Base-by-base conservation (phyloP, 305 asterid genomes). In the Fraxinus greggii region DNA sequence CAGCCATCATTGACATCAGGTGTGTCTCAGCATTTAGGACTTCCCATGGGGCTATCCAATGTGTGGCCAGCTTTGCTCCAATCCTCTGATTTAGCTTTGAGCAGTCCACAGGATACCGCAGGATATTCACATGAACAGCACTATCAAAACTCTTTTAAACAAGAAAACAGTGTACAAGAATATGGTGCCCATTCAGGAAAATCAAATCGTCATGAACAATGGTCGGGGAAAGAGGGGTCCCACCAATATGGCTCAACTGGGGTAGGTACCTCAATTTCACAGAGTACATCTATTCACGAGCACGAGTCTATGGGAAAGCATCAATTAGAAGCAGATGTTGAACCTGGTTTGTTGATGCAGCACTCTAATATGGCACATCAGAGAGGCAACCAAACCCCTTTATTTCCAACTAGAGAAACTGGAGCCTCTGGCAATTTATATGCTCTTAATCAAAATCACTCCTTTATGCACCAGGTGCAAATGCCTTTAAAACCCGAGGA, bases 41-140 rank as follows among this genome's bases (percentile, higher is more conserved):
- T 69, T 84, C 73, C 84, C 9, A 8, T 75, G 32, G 85, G 77
- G 42, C 72, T 24, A 67, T 79, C 88, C 7, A 75, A 86, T 74
- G 81, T 33, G 56, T 69, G 87, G 79, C 67, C 82, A 56, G 84
- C 73, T 77, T 72, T 85, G 78, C 80, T 89, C 28, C 83, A 51
- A 63, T 82, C 90, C 69, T 83, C 87, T 70, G 90, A 86, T 86
- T 88, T 90, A 65, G 83, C 82, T 24, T 83, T 88, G 76, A 80
- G 86, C 91, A 81, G 86, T 48, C 74, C n/a, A 24, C 87, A 85
- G 61, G 78, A 80, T 51, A 74, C 85, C 24, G 77, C 85, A 5
- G 81, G 79, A 70, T 78, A 84, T 83, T 84, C 85, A 35, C 81
- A 77, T 70, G 86, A 81, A 82, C 89, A 15, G 75, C 81, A 78